Conservation (phyloP, 257 asterid genomes). For the Fraxinus cuspidata region DNA sequence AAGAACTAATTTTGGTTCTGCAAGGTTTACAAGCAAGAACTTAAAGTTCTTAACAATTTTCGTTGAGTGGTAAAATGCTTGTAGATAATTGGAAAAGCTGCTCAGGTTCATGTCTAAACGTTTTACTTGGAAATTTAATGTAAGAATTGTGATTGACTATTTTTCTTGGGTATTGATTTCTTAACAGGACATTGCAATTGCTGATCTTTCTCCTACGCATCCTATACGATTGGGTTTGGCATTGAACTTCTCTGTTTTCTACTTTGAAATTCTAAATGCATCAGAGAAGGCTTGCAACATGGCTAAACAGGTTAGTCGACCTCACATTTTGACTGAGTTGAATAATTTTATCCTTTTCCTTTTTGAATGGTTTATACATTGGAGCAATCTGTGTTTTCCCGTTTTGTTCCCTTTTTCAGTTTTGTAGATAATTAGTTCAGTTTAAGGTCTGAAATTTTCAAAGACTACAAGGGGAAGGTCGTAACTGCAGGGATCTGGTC, state of each 20-base stretch:
- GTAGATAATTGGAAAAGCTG: background rate
- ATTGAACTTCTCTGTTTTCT: slow-evolving; percentile 63
- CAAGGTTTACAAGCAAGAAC: background rate
- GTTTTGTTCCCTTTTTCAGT: background rate
- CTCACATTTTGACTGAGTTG: background rate
- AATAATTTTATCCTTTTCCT: too few species aligned
- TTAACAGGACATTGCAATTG: slow-evolving; percentile 54
- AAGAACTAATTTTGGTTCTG: too few species aligned
- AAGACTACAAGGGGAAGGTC: background rate
- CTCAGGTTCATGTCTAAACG: background rate
- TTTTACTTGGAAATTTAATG: too few species aligned
- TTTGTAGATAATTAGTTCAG: background rate
- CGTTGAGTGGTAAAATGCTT: background rate
- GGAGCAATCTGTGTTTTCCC: too few species aligned
- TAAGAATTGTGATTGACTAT: slow-evolving; percentile 6
- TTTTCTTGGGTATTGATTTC: slow-evolving; percentile 12
- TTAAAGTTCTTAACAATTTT: background rate
- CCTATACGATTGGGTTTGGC: slow-evolving; percentile 69
- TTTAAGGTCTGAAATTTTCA: too few species aligned
- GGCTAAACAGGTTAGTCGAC: slow-evolving; percentile 61
- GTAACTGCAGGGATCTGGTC: too few species aligned
- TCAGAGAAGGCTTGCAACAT: slow-evolving; percentile 68
- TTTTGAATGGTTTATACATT: background rate
- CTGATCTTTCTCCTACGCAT: slow-evolving; percentile 65
- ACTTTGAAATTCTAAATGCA: slow-evolving; percentile 61